Percentiles rank a stretch among this genome's conserved stretches.
These are phyloP conservation scores for Backusella tarrabulga DNA, from an alignment of 192 early-diverging fungal genomes.

Conservation along the genomic window DNA sequence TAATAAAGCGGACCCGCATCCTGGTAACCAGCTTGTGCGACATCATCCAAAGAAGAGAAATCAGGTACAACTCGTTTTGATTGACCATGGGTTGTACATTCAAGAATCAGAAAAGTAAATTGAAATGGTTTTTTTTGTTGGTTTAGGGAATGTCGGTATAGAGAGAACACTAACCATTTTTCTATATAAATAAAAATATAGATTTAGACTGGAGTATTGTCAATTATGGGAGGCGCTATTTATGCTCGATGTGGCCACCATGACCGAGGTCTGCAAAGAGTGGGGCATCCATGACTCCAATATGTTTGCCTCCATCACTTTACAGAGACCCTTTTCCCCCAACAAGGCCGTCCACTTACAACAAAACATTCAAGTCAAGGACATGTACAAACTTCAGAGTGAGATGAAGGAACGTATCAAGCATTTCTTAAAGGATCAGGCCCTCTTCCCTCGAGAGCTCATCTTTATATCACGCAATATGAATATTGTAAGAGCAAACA, in stretches of 20 bases:
- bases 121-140: neutral
- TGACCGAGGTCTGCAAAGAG: constrained; percentile 58
- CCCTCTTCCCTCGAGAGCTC: constrained; percentile 78
- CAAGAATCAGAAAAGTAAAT: constrained; percentile 52
- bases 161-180: neutral
- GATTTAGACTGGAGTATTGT: constrained; percentile 78
- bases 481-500: constrained; percentile 83
- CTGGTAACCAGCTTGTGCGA: constrained; percentile 81
- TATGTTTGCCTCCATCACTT: constrained; percentile 65
- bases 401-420: constrained; percentile 70
- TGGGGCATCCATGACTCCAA: constrained; percentile 74
- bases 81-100: constrained; percentile 94
- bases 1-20: constrained; percentile 66
- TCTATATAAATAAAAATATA: neutral
- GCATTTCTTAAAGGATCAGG: constrained; percentile 68
- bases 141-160: neutral
- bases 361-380: constrained; percentile 37
- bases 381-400: constrained; percentile 74
- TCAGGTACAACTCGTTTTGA: constrained; percentile 52
- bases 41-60: constrained; percentile 54
- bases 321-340: constrained; percentile 65
- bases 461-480: constrained; percentile 90
- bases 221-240: constrained; percentile 85
- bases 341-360: constrained; percentile 43
- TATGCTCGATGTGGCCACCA: constrained; percentile 59